Base-by-base conservation (phyloP, 2,329 filamentous ascomycete species). In the Rachicladosporium sp. region DNA sequence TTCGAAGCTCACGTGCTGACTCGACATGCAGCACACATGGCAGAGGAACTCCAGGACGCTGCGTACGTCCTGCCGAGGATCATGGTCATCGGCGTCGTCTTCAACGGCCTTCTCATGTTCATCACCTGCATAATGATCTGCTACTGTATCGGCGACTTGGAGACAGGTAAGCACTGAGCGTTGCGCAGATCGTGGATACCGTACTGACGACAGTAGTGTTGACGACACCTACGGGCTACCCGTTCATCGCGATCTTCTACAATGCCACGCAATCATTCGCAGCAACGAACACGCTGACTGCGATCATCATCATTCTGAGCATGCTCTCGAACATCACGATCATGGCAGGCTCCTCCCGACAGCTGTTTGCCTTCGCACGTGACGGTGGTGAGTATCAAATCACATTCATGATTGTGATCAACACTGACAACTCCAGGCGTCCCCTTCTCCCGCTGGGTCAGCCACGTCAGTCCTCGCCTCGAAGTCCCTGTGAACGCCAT, bases 1-100 rank as follows among this genome's bases (percentile, higher is more conserved):
- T 38, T 56, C 9, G 50, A 53, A 1, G 31, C 36, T 6, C 34
- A 49, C 29, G 49, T 46, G 9, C 46, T 51, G 4, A 43, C 44
- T 10, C 41, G 48, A 2, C 46, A 44, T 7, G 57, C 52, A 6
- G 51, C 54, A 3, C 56, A 68, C 44, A 64, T 63, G 1, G 61
- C 68, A 9, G 70, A 73, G 50, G 70, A 73, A 48, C 64, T 72
- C 23, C 56, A 62, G 38, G 61, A 69, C 37, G 66, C 70, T 1
- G 62, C 66, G 2, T 50, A 61, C 5, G 62, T 66, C 30, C 62
- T 73, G 2, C 70, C 69, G 1, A 51, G 59, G 41, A 64, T 65
- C 7, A 70, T 73, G 52, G 58, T 71, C 21, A 61, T 60, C 35
- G 65, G 62, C 3, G 61, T 68, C 35, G 38, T 65, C n/a, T 56